phyloP scores from a whole-genome alignment of 768 basidiomycete species.

The Suillus americanus region DNA sequence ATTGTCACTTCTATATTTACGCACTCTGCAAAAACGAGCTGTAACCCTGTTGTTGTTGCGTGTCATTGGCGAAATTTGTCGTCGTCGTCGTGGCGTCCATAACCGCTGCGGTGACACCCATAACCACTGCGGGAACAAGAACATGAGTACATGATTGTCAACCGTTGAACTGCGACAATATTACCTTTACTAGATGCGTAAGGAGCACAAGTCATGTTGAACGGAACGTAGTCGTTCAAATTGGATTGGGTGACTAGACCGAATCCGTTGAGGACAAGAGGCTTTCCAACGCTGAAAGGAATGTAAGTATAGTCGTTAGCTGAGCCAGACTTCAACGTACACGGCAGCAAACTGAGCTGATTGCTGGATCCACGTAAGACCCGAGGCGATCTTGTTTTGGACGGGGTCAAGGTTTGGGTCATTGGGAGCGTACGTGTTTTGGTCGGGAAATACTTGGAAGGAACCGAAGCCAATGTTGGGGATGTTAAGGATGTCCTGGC shows the following conservation, averaged over 20 bases:
- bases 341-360: constrained; percentile 44
- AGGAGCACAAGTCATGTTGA: constrained; percentile 49
- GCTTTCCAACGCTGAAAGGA: constrained; percentile 50
- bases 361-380: constrained; percentile 53
- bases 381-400: constrained; percentile 50
- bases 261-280: constrained; percentile 51
- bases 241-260: constrained; percentile 63
- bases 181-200: constrained; percentile 36
- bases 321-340: constrained; percentile 33
- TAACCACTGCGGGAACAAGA: constrained; percentile 12
- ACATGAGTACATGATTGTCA: neutral
- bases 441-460: constrained; percentile 71
- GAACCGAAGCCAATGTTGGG: constrained; percentile 56
- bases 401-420: constrained; percentile 51
- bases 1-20: constrained; percentile 6
- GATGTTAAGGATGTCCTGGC: constrained; percentile 59
- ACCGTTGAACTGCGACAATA: neutral
- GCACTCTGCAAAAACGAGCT: constrained; percentile 50
- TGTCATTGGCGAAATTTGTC: too few relatives aligned
- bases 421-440: constrained; percentile 48
- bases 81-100: too few relatives aligned
- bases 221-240: constrained; percentile 56
- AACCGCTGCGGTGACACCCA: too few relatives aligned
- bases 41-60: constrained; percentile 48
- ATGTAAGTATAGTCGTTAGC: constrained; percentile 3